Conservation (phyloP, 306 rosid genomes). For the Quercus mongolica region DNA sequence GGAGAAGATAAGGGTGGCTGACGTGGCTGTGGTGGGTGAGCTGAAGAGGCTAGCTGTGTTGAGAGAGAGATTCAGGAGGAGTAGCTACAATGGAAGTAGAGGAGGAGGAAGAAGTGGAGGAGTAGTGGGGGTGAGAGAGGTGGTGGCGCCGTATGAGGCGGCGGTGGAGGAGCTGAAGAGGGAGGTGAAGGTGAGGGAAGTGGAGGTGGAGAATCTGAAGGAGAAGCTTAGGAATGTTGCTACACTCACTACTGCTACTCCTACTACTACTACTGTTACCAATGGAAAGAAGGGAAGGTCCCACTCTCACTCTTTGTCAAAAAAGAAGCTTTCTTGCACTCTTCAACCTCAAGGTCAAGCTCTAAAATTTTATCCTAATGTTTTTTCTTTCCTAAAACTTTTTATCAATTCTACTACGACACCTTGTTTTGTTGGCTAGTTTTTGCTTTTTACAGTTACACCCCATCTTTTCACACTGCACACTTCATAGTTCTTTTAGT, state of each 20-base stretch:
- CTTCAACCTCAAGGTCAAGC: slow-evolving; percentile 62
- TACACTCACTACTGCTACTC: too few species aligned
- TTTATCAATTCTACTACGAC: not conserved
- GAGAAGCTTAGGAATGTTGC: slow-evolving; percentile 69
- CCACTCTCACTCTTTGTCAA: slow-evolving; percentile 41
- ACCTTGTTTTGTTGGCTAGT: too few species aligned
- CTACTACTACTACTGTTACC: slow-evolving; percentile 2
- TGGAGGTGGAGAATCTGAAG: slow-evolving; percentile 71
- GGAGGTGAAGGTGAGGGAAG: slow-evolving; percentile 73
- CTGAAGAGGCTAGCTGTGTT: slow-evolving; percentile 68
- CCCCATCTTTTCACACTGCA: too few species aligned
- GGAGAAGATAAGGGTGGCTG: slow-evolving; percentile 76
- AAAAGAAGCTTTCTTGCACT: slow-evolving; percentile 50
- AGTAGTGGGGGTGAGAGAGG: slow-evolving; percentile 51
- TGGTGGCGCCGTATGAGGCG: slow-evolving; percentile 97
- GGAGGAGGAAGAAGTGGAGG: slow-evolving; percentile 16
- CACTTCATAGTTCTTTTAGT: too few species aligned
- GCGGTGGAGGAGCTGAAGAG: slow-evolving; percentile 81
- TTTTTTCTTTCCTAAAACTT: too few species aligned
- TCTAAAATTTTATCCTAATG: too few species aligned
- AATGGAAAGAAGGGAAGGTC: slow-evolving; percentile 57
- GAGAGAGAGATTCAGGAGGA: slow-evolving; percentile 67
- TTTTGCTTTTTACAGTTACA: too few species aligned
- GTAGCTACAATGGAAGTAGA: slow-evolving; percentile 14
- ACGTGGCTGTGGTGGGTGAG: slow-evolving; percentile 78